Base-by-base conservation (phyloP, 345 rosid genomes). In the Citrus cavaleriei region DNA sequence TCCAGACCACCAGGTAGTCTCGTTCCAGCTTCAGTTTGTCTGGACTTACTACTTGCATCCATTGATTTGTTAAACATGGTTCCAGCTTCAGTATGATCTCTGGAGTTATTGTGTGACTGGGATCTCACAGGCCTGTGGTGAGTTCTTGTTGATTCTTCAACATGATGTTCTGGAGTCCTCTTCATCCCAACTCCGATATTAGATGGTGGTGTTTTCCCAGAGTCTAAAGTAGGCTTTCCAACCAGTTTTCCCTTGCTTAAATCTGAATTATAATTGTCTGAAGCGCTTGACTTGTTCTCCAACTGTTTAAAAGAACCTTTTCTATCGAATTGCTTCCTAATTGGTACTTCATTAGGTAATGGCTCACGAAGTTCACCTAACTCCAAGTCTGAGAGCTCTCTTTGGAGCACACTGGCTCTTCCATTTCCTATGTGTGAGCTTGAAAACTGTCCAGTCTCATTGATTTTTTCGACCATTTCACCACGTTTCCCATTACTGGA, bases 361-460 rank as follows among this genome's bases (percentile, higher is more conserved):
- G 94, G 87, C 78, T 92, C 97, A 42, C 94, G 97, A 72, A 93
- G 90, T 85, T 95, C 99, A 82, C 99, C 99, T 73, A 93, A 83
- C 90, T 95, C 99, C 90, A 95, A 86, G 79, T 91, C 95, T 32
- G 97, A 88, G 77, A 85, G 82, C 87, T 91, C 97, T 85, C 93
- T 88, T 65, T 86, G 97, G 83, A 94, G 95, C 40, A 81, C 22
- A 75, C 76, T 73, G 55, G 84, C 88, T 82, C 86, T 91, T 74
- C 90, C 93, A 82, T 86, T 87, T 22, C 86, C 90, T 42, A 78
- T 68, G 59, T 67, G 81, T 62, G 81, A 58, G 76, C 85, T 87
- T 77, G 92, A 68, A 81, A 79, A 73, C 81, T 83, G 90, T 73
- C 79, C 88, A 55, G 80, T 55, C 75, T 91, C 95, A 85, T 84